Percentiles rank a stretch among this genome's conserved stretches.
Conservation (phyloP, 176 grass and related monocot genomes). For the Cenchrus fungigraminus region DNA sequence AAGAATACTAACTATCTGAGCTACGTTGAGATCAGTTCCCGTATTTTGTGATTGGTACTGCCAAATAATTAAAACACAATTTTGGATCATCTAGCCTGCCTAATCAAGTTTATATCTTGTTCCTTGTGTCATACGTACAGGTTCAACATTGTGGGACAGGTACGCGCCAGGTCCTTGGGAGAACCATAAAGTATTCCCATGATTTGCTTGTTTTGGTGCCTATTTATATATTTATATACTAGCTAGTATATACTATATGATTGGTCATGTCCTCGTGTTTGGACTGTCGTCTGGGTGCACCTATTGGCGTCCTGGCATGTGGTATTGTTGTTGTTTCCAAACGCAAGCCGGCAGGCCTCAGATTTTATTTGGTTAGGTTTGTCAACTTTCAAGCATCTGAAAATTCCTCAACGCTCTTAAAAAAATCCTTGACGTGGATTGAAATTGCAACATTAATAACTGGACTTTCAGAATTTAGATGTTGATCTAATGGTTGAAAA, state of each 20-base stretch:
- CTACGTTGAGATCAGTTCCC: too few species aligned
- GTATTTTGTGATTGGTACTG: too few species aligned
- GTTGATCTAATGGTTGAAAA: not conserved
- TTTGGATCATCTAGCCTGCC: too few species aligned
- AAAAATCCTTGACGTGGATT: too few species aligned
- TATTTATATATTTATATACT: not conserved
- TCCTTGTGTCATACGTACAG: too few species aligned
- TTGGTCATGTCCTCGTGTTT: not conserved
- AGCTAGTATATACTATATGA: not conserved
- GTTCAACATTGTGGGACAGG: constrained; percentile 37
- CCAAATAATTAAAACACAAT: too few species aligned
- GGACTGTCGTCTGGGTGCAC: not conserved
- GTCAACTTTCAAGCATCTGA: not conserved
- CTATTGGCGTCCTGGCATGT: not conserved
- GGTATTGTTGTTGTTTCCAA: not conserved
- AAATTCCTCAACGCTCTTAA: not conserved
- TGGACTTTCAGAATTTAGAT: too few species aligned
- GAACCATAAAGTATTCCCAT: not conserved
- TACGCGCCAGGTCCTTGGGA: constrained; percentile 4
- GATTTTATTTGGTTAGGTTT: not conserved
- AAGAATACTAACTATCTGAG: too few species aligned
- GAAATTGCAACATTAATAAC: too few species aligned
- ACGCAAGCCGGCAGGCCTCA: not conserved
- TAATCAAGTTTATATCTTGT: too few species aligned
- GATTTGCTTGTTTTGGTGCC: not conserved